A percentile compares a stretch with the other conserved stretches of the same genome.
These are phyloP conservation scores for Wickerhamiella qilinensis DNA, from an alignment of 805 yeast genomes.

Conservation along the genomic window DNA sequence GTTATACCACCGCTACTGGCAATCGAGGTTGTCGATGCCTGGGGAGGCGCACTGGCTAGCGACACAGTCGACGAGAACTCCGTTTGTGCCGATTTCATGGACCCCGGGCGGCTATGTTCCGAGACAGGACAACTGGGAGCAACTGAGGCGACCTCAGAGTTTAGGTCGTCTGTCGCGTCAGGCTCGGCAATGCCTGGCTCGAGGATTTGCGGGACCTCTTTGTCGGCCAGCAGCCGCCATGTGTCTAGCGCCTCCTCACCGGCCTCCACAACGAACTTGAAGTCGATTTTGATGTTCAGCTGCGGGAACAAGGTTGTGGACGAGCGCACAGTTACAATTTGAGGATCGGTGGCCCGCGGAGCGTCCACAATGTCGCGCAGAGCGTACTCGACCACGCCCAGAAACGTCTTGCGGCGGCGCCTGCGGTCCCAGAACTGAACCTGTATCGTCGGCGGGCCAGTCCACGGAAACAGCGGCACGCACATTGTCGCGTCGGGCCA, in stretches of 20 bases:
- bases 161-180: no score
- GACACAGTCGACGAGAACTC: background rate
- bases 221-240: constrained; percentile 1
- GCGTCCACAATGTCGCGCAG: constrained; percentile 2
- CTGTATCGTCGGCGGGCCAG: constrained; percentile 3
- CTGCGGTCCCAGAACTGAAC: constrained; percentile 11
- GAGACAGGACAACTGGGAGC: no score
- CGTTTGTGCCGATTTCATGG: no score
- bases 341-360: background rate
- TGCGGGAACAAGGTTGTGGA: constrained; percentile 10
- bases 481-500: constrained; percentile 13
- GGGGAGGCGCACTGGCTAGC: background rate
- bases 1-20: background rate
- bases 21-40: background rate
- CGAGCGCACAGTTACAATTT: constrained; percentile 7
- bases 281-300: constrained; percentile 12
- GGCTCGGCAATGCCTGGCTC: background rate
- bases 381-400: constrained; percentile 11
- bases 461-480: constrained; percentile 6
- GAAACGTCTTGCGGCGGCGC: constrained; percentile 11
- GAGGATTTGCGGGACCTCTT: background rate
- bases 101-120: no score
- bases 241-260: constrained; percentile 3
- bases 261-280: constrained; percentile 4
- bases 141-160: background rate